Percentiles rank a stretch among this genome's conserved stretches.
phyloP scores from a whole-genome alignment of 805 yeast species.

The Teunomyces pallodes region DNA sequence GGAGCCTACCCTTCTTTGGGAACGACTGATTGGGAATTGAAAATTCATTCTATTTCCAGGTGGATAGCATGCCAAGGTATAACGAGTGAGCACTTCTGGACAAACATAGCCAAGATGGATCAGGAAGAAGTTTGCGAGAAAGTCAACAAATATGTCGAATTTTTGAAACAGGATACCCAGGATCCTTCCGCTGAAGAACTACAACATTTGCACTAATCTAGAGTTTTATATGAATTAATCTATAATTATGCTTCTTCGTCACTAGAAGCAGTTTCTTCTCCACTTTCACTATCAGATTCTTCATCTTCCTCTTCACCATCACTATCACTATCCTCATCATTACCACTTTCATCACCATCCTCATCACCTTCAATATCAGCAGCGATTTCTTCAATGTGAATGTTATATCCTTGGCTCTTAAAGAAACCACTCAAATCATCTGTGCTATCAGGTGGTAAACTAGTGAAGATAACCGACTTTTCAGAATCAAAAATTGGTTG shows the following conservation, averaged over 20 bases:
- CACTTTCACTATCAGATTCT: slow-evolving; percentile 3
- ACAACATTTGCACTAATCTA: slow-evolving; percentile 1
- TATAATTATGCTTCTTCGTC: slow-evolving; percentile 1
- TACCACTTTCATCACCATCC: slow-evolving; percentile 8
- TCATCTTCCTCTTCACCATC: slow-evolving; percentile 27
- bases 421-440: slow-evolving; percentile 49
- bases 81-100: slow-evolving; percentile 19
- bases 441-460: slow-evolving; percentile 68
- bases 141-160: slow-evolving; percentile 21
- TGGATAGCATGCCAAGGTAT: slow-evolving; percentile 26
- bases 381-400: slow-evolving; percentile 54
- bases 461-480: slow-evolving; percentile 60
- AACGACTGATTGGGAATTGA: slow-evolving; percentile 23
- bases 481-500: slow-evolving; percentile 59
- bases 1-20: slow-evolving; percentile 18
- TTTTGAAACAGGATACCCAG: slow-evolving; percentile 19
- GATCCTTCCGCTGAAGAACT: slow-evolving; percentile 9
- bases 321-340: slow-evolving; percentile 17
- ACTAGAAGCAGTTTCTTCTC: slow-evolving; percentile 3
- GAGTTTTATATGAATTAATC: neutral
- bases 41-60: slow-evolving; percentile 19
- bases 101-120: slow-evolving; percentile 10
- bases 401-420: slow-evolving; percentile 54
- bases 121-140: slow-evolving; percentile 19
- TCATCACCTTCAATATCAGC: slow-evolving; percentile 14